Conservation (phyloP, 305 asterid genomes). For the Fraxinus xanthoxyloides region DNA sequence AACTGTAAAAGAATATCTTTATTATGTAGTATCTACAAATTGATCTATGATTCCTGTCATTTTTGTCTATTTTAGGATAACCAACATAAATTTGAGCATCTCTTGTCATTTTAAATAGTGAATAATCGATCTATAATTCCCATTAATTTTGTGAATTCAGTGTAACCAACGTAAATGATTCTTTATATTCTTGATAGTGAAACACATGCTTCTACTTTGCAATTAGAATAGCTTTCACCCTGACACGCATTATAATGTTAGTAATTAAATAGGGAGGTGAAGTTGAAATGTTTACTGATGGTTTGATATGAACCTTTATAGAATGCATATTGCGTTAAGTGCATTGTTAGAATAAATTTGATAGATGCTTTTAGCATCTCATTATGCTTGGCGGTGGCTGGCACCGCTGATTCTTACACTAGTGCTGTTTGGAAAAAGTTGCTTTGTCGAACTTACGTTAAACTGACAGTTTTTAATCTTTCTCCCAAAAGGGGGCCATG, state of each 20-base stretch:
- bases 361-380: neutral
- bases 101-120: neutral
- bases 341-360: neutral
- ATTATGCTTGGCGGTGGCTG: neutral
- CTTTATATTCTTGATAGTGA: neutral
- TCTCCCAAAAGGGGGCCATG: neutral
- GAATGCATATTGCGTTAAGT: neutral
- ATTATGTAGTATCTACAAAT: neutral
- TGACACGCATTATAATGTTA: neutral
- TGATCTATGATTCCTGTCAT: neutral
- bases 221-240: neutral
- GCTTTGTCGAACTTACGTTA: neutral
- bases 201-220: neutral
- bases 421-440: neutral
- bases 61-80: neutral
- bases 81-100: neutral
- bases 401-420: neutral
- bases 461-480: neutral
- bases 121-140: neutral
- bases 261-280: neutral
- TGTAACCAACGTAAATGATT: neutral
- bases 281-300: neutral
- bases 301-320: neutral
- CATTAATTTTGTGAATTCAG: neutral
- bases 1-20: neutral